Conservation (phyloP, 441 rosid species). For the Theobroma grandiflorum region DNA sequence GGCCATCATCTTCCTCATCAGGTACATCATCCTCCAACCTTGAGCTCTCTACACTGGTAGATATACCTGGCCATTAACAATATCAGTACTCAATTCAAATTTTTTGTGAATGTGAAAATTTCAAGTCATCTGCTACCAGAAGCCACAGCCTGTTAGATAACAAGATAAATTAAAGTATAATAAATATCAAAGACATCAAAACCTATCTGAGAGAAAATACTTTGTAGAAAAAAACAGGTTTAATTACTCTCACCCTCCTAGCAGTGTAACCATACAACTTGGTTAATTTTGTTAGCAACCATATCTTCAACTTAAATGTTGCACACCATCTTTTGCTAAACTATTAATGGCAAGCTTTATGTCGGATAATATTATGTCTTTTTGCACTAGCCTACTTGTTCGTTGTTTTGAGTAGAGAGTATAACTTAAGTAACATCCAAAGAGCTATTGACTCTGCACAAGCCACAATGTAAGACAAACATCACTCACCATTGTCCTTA, state of each 20-base stretch:
- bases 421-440: slow-evolving; percentile 12
- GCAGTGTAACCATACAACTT: neutral
- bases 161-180: neutral
- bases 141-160: neutral
- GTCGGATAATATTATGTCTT: neutral
- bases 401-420: neutral
- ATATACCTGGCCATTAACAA: slow-evolving; percentile 50
- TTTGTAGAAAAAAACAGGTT: neutral
- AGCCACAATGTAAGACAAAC: neutral
- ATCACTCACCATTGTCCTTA: slow-evolving; percentile 64
- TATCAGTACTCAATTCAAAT: neutral
- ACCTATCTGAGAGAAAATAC: neutral
- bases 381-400: neutral
- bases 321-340: neutral
- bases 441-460: neutral
- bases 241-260: neutral
- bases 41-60: slow-evolving; percentile 60
- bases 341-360: neutral
- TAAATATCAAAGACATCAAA: neutral
- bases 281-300: neutral
- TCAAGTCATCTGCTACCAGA: neutral
- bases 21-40: slow-evolving; percentile 82
- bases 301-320: neutral
- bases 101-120: neutral
- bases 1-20: slow-evolving; percentile 90